Evolutionary conservation across 2,329 filamentous ascomycete genomes (phyloP).

Genomic region (Fusarium domesticum): DNA sequence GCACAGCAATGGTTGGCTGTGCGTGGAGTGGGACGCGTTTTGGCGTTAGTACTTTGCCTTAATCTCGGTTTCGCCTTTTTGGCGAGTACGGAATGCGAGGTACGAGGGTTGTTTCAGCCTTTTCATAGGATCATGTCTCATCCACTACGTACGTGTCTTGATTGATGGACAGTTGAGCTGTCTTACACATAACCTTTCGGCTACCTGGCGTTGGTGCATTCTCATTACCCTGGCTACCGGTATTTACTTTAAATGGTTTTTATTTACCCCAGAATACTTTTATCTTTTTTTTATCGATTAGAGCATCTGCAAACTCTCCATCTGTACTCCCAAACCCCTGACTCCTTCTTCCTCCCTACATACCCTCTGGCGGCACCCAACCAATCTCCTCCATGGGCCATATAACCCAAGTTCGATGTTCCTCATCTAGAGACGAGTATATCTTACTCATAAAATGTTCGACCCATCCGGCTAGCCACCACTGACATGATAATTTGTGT

Average conservation of each 20-base stretch:
- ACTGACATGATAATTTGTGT: neutral
- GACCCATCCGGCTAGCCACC: slow-evolving; percentile 3
- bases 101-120: neutral
- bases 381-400: slow-evolving; percentile 4
- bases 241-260: no score
- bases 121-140: neutral
- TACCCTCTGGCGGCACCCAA: neutral
- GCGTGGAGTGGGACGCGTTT: no score
- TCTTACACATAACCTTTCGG: no score
- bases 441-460: slow-evolving; percentile 1
- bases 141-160: neutral
- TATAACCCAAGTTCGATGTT: slow-evolving; percentile 1
- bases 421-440: neutral
- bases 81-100: neutral
- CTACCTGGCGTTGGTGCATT: no score
- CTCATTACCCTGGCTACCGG: no score
- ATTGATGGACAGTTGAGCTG: no score
- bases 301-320: no score
- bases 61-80: neutral
- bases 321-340: no score
- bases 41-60: no score
- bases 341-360: neutral
- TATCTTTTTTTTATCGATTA: no score
- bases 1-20: no score
- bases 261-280: no score